Percentiles rank a stretch among this genome's conserved stretches.
phyloP scores from a whole-genome alignment of 1,139 yeast genomes.

The Hanseniaspora gamundiae region DNA sequence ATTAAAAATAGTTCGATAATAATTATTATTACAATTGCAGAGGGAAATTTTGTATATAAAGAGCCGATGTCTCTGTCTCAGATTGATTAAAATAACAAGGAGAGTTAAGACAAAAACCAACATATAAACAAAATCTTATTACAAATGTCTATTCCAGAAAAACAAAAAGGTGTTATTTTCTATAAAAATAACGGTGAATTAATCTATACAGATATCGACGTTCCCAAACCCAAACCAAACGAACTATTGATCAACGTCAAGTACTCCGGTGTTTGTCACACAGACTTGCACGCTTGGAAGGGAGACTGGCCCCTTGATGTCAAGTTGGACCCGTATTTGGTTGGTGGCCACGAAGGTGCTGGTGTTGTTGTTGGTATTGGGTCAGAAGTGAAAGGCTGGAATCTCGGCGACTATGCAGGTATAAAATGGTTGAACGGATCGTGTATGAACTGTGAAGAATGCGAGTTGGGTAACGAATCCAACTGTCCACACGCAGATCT shows the following conservation, averaged over 20 bases:
- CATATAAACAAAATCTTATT: neutral
- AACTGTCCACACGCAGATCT: constrained; percentile 49
- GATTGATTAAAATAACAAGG: no score
- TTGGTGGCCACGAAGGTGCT: constrained; percentile 65
- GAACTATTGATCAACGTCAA: constrained; percentile 49
- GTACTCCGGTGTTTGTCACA: constrained; percentile 61
- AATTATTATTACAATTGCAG: no score
- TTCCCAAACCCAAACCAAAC: constrained; percentile 47
- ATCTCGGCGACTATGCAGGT: constrained; percentile 53
- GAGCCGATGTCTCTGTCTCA: no score
- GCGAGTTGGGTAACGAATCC: constrained; percentile 43
- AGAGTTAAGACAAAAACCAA: neutral
- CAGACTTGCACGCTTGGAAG: constrained; percentile 61
- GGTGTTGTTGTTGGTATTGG: constrained; percentile 53
- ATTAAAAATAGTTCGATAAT: no score
- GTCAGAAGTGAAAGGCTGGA: constrained; percentile 44
- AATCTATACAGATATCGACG: constrained; percentile 44
- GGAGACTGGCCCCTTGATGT: constrained; percentile 57
- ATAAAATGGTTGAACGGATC: constrained; percentile 57
- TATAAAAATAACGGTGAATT: constrained; percentile 38
- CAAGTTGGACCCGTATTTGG: constrained; percentile 40
- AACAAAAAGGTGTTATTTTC: constrained; percentile 40
- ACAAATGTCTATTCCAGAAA: constrained; percentile 29
- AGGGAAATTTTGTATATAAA: no score
- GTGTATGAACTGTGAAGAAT: constrained; percentile 48